Evolutionary conservation across 1,139 yeast genomes (phyloP).

Genomic region (Candida glucosophila): DNA sequence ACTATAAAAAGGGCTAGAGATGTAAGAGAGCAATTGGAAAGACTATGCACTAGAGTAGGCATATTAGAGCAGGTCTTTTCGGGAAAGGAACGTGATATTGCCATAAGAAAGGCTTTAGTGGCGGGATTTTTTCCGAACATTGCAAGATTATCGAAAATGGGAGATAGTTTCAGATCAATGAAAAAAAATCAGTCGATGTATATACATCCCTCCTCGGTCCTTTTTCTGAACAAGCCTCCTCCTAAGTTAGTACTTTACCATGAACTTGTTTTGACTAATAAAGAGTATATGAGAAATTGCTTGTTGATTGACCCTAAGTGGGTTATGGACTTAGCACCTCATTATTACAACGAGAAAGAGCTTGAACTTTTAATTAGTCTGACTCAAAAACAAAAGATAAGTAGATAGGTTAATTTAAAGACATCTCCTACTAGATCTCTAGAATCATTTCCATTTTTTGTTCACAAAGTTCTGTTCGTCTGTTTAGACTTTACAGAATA

Average conservation of each 20-base stretch:
- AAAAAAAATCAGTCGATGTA: conserved; percentile 58
- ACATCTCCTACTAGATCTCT: no score
- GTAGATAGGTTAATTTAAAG: no score
- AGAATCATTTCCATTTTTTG: no score
- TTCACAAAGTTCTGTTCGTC: no score
- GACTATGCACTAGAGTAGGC: conserved; percentile 56
- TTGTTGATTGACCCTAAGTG: conserved; percentile 50
- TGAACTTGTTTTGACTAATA: conserved; percentile 77
- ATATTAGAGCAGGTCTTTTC: conserved; percentile 17
- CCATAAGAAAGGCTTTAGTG: conserved; percentile 59
- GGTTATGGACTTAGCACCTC: conserved; percentile 16
- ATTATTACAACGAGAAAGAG: conserved; percentile 15
- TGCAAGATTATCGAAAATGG: conserved; percentile 61
- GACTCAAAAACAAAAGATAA: no score
- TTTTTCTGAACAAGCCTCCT: conserved; percentile 57
- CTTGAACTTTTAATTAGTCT: conserved; percentile 9
- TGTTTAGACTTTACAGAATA: no score
- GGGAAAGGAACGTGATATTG: conserved; percentile 14
- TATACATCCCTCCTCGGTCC: conserved; percentile 76
- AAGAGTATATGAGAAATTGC: conserved; percentile 85
- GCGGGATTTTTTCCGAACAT: conserved; percentile 81
- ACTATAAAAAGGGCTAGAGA: conserved; percentile 64
- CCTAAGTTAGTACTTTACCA: conserved; percentile 68
- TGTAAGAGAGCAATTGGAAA: conserved; percentile 61
- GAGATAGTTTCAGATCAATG: conserved; percentile 60